Base-by-base conservation (phyloP, 139 green algal genomes). In the Monoraphidium neglectum region DNA sequence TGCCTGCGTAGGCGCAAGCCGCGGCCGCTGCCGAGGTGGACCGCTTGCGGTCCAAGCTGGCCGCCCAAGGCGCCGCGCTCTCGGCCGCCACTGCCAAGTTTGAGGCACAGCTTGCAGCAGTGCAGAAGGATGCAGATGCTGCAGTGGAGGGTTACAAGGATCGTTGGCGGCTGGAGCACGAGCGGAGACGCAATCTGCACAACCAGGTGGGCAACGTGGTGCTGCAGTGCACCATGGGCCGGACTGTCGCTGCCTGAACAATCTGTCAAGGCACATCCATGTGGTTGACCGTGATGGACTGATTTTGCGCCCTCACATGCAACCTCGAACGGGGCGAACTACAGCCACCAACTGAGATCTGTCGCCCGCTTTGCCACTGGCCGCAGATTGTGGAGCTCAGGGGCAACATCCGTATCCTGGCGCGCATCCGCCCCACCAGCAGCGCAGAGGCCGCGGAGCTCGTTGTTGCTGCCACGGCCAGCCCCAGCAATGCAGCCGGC, bases 331-430 rank as follows among this genome's bases (percentile, higher is more conserved):
- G 49, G 49, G 16, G 49, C 49, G 21, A n/a, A 21, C 16, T 57
- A n/a, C 16, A 57, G 21, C 4, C 28, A 21, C 13, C 28, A 26
- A 30, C n/a, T 65, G 59, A 23, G 35, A 18, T 15, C 21, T 16
- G 10, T 26, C 32, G 21, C 54, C 67, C 33, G 3, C 37, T 24
- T 1, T 30, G 16, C n/a, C 26, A 4, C 32, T 53, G 15, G 23
- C 28, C 16, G 16, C 77, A 90, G 82, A 77, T 88, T 6, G 57
- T 87, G 32, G 86, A 91, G 79, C 74, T 90, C 6, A 85, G 86
- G 65, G 87, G 87, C 73, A 87, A 81, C 78, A 92, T 92, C 74
- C 81, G 87, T 23, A 85, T 92, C 72, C 78, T 92, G 56, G 88
- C 82, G 51, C 79, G 87, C 35, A 68, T 92, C 24, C 78, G 87